phyloP scores from a whole-genome alignment of 441 rosid genomes.

The Hura crepitans region DNA sequence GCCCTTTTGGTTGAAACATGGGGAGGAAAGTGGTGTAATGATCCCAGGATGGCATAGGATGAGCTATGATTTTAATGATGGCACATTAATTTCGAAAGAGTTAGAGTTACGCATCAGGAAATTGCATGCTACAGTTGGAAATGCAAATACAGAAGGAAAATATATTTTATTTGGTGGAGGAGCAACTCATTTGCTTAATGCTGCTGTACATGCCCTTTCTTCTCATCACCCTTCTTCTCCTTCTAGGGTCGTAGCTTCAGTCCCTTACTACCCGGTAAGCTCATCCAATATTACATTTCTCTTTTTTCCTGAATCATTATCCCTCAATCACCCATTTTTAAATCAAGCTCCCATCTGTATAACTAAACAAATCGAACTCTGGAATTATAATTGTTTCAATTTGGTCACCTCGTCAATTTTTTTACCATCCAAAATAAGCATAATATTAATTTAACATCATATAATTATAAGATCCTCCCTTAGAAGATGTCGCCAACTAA shows the following conservation, averaged over 20 bases:
- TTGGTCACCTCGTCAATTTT: too few species aligned
- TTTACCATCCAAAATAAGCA: too few species aligned
- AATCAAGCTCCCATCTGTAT: too few species aligned
- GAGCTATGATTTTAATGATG: conserved; percentile 43
- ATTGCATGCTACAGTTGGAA: conserved; percentile 53
- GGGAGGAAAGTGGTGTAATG: conserved; percentile 45
- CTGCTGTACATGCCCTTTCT: conserved; percentile 51
- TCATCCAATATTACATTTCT: background rate
- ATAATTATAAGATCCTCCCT: too few species aligned
- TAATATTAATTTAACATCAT: too few species aligned
- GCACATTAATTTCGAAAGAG: conserved; percentile 25
- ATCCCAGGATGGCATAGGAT: conserved; percentile 70
- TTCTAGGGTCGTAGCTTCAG: conserved; percentile 36
- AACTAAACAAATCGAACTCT: too few species aligned
- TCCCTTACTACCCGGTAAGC: conserved; percentile 47
- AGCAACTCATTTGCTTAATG: conserved; percentile 58
- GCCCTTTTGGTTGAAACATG: conserved; percentile 57
- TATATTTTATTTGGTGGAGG: conserved; percentile 55
- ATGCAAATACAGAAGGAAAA: conserved; percentile 48
- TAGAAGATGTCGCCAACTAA: too few species aligned
- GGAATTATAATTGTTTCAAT: too few species aligned
- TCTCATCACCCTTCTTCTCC: conserved; percentile 35
- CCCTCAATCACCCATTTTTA: too few species aligned
- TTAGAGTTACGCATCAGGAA: conserved; percentile 44
- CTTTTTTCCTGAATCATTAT: background rate